Evolutionary conservation across 495 filamentous ascomycete genomes (phyloP).

Genomic region (Lichenothelia convexa): DNA sequence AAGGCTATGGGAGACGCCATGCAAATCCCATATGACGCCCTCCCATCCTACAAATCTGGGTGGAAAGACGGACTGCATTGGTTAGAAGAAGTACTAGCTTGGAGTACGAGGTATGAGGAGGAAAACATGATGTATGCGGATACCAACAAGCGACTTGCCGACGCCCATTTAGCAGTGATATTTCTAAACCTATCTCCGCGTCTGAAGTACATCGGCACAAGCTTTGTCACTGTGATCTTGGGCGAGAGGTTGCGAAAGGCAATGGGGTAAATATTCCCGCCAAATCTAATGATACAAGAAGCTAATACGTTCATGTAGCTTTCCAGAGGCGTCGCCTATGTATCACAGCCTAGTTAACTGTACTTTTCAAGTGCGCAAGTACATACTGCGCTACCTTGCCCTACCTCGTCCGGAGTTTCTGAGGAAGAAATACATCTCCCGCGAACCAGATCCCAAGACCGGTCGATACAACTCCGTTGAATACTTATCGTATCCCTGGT

Average conservation of each 20-base stretch:
- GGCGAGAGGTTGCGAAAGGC: constrained; percentile 1
- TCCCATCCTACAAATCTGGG: background rate
- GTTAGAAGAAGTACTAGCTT: constrained; percentile 1
- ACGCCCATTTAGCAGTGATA: background rate
- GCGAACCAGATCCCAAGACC: background rate
- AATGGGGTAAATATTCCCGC: background rate
- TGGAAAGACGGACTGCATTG: constrained; percentile 5
- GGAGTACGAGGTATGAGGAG: constrained; percentile 2
- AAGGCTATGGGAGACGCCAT: constrained; percentile 23
- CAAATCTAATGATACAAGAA: background rate
- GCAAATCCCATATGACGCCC: constrained; percentile 1
- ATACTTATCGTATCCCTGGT: constrained; percentile 25
- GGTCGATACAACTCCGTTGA: constrained; percentile 14
- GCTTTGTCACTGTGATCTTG: background rate
- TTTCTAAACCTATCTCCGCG: background rate
- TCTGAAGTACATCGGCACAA: background rate
- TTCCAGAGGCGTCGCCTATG: background rate
- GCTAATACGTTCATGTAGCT: background rate
- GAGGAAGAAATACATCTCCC: background rate
- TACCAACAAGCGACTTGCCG: background rate
- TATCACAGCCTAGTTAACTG: background rate
- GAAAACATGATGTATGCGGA: constrained; percentile 1
- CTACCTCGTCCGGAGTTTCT: constrained; percentile 1
- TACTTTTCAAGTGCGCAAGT: background rate
- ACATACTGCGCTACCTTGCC: constrained; percentile 1